Evolutionary conservation across 2,329 filamentous ascomycete species (phyloP), one percentile per base, ranked within the genome.

Genomic region (Alternaria ethzedia): DNA sequence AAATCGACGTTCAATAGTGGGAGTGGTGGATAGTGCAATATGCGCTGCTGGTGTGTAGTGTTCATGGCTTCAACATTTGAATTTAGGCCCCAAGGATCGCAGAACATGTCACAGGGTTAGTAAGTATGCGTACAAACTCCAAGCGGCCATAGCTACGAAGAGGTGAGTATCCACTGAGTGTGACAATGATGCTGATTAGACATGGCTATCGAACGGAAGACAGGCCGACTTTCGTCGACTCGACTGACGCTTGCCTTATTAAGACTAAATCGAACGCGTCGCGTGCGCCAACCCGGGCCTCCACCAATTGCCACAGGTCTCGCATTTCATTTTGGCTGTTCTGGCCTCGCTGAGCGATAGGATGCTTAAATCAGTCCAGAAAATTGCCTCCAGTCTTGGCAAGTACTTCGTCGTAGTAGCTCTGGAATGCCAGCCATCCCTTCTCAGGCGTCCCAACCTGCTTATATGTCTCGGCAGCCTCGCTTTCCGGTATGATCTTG

Each of bases 371-470:
- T 64, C 23, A 82, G 43, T 81, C 79, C 65, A 86, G 72, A 61
- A 87, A 86, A 56, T 78, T 79, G 0, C 85, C 85, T 45, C 81
- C 80, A 2, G 83, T 86, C 77, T 82, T 85, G 10, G 81, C 82
- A 41, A 86, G 66, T n/a, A 84, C 78, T 67, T 86, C 84, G 72
- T 87, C 85, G 68, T 85, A 86, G 65, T 86, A 86, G 11, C 82
- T 81, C 68, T 86, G 85, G 60, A 86, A 86, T 4, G 82, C 83
- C 47, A 86, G 74, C 83, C 83, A 87, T 0, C 84, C 85, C 68
- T 86, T 87, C 72, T 83, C 83, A 0, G 84, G 81, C 32, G 76
- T 82, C 2, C 82, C 83, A 2, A 84, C 80, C 58, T 81, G 79
- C 64, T 75, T 70, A 59, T 79, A 83, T 30, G 75, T 80, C 63